A percentile compares a stretch with the other conserved stretches of the same genome.
phyloP scores from a whole-genome alignment of 208 protist species.

The Leishmania turanica region DNA sequence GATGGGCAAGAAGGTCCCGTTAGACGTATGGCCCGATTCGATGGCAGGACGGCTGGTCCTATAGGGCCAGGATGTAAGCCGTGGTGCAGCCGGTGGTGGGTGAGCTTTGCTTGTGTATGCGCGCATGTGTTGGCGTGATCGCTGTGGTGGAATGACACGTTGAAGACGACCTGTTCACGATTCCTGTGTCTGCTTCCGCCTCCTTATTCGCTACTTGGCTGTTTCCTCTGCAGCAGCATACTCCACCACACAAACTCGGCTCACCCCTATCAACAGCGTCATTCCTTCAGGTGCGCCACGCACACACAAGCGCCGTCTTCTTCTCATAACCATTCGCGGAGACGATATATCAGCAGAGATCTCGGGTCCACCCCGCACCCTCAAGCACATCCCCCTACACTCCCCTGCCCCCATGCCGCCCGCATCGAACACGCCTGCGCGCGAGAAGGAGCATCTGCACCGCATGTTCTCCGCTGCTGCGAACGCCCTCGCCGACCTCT shows the following conservation, averaged over 20 bases:
- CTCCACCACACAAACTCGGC: not conserved
- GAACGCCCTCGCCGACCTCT: conserved; percentile 50
- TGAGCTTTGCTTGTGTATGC: not conserved
- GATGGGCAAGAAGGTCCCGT: not conserved
- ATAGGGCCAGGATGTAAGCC: not conserved
- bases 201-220: not conserved
- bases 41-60: not conserved
- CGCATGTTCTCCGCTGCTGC: conserved; percentile 48
- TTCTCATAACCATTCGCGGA: not conserved
- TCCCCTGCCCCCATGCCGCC: not conserved
- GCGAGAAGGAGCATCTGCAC: conserved; percentile 35
- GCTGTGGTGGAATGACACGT: not conserved
- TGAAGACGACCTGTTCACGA: not conserved
- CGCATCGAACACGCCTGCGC: conserved; percentile 5
- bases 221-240: not conserved
- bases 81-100: not conserved
- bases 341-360: not conserved
- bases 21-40: not conserved
- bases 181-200: not conserved
- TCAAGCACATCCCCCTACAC: not conserved
- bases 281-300: not conserved
- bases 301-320: not conserved
- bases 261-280: not conserved
- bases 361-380: not conserved
- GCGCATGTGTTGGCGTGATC: not conserved